Evolutionary conservation across 148 eudicot genomes (phyloP).

Genomic region (Silene conica): DNA sequence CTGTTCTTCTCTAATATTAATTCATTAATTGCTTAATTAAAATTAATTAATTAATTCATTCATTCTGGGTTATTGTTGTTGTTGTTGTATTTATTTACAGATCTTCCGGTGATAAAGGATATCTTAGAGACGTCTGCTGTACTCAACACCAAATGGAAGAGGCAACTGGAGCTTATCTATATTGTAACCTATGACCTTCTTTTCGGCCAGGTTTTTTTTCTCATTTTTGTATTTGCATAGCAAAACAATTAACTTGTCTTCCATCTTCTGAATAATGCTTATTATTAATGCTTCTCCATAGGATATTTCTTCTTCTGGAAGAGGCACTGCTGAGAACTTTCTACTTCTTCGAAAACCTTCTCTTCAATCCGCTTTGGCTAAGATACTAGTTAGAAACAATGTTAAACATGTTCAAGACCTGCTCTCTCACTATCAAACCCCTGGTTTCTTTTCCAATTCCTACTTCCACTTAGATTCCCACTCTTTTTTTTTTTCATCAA

Average conservation of each 20-base stretch:
- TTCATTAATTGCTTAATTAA: too few relatives aligned
- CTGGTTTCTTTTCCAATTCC: constrained; percentile 33
- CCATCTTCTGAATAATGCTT: too few relatives aligned
- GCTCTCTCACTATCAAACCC: constrained; percentile 41
- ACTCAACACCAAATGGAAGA: constrained; percentile 91
- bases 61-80: constrained; percentile 6
- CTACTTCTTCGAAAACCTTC: constrained; percentile 50
- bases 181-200: constrained; percentile 73
- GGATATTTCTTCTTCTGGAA: constrained; percentile 61
- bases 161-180: constrained; percentile 69
- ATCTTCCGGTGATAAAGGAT: constrained; percentile 78
- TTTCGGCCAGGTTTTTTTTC: constrained; percentile 72
- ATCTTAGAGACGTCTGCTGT: constrained; percentile 51
- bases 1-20: constrained; percentile 14
- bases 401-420: constrained; percentile 62
- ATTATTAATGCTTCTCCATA: too few relatives aligned
- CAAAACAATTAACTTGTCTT: too few relatives aligned
- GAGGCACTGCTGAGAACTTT: constrained; percentile 82
- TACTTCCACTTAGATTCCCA: too few relatives aligned
- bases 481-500: too few relatives aligned
- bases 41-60: too few relatives aligned
- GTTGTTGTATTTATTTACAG: constrained; percentile 34
- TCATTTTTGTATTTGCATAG: constrained; percentile 3
- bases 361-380: constrained; percentile 72
- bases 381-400: constrained; percentile 51